Conservation (phyloP, 1,139 yeast species). For the Taphrina confusa region DNA sequence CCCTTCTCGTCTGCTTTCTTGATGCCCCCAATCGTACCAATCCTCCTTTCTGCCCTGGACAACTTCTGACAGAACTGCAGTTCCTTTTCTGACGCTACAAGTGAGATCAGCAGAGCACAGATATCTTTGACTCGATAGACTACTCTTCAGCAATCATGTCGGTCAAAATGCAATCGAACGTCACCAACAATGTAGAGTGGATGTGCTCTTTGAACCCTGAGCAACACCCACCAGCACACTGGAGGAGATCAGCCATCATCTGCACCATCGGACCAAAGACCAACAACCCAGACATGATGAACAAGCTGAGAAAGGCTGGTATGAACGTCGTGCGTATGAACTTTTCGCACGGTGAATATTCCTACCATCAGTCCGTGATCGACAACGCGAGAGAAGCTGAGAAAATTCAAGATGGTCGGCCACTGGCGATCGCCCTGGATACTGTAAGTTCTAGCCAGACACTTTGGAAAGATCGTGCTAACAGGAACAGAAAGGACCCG, state of each 20-base stretch:
- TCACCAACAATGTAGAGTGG: conserved; percentile 58
- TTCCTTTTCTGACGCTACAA: too few relatives aligned
- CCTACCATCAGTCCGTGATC: conserved; percentile 90
- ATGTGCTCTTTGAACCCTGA: conserved; percentile 76
- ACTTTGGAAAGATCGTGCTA: not conserved
- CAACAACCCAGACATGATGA: conserved; percentile 81
- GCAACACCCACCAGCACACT: conserved; percentile 76
- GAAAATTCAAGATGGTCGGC: conserved; percentile 88
- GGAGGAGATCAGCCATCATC: conserved; percentile 93
- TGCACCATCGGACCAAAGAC: conserved; percentile 99
- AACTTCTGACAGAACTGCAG: too few relatives aligned
- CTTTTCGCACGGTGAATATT: conserved; percentile 97
- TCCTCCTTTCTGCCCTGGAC: too few relatives aligned
- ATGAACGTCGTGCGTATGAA: conserved; percentile 97
- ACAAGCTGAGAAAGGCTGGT: conserved; percentile 92
- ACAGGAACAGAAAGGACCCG: conserved; percentile 75
- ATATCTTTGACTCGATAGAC: too few relatives aligned
- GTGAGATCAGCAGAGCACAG: too few relatives aligned
- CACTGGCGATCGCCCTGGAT: conserved; percentile 96
- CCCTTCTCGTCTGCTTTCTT: not conserved
- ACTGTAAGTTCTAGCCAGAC: conserved; percentile 49
- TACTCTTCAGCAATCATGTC: conserved; percentile 7
- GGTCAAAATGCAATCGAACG: conserved; percentile 20
- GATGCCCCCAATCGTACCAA: too few relatives aligned
- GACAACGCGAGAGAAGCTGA: conserved; percentile 96